Conservation (phyloP, 2,329 filamentous ascomycete genomes). For the Pseudocercospora eumusae region DNA sequence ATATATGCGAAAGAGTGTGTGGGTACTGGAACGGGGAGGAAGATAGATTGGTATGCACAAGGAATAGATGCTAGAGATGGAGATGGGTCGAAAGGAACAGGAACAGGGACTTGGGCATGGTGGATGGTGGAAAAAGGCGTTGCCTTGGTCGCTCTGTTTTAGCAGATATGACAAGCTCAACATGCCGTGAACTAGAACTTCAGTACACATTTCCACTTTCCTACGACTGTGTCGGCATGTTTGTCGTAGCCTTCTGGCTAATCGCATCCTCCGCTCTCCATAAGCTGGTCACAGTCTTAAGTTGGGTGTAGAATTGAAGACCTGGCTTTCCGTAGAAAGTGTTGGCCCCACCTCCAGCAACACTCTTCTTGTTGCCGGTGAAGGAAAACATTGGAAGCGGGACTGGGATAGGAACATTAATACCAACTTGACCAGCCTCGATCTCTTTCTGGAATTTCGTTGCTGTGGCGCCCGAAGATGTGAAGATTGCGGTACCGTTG, state of each 20-base stretch:
- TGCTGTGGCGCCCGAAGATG: constrained; percentile 72
- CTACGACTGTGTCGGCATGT: constrained; percentile 73
- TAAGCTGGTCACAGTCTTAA: constrained; percentile 93
- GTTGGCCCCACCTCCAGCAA: constrained; percentile 87
- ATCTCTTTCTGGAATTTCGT: constrained; percentile 77
- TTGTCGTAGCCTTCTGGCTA: constrained; percentile 78
- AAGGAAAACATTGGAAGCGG: constrained; percentile 44
- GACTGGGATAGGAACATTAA: constrained; percentile 78
- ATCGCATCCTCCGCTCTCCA: constrained; percentile 87
- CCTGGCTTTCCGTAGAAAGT: constrained; percentile 96
- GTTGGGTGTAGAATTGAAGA: constrained; percentile 92
- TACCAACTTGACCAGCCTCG: constrained; percentile 81
- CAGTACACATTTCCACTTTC: not conserved
- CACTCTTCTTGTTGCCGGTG: constrained; percentile 75
- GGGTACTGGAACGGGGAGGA: not conserved
- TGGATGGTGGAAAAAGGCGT: not conserved
- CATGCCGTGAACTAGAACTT: not conserved
- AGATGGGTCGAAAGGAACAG: too few relatives aligned
- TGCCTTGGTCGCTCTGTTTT: not conserved
- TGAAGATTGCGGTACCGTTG: constrained; percentile 85
- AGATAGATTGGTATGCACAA: not conserved
- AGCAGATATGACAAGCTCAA: not conserved
- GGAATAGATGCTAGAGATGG: too few relatives aligned
- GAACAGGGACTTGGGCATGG: too few relatives aligned
- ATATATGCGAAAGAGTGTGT: not conserved